Base-by-base conservation (phyloP, 192 early-diverging fungal genomes). In the Coemansia sp. region DNA sequence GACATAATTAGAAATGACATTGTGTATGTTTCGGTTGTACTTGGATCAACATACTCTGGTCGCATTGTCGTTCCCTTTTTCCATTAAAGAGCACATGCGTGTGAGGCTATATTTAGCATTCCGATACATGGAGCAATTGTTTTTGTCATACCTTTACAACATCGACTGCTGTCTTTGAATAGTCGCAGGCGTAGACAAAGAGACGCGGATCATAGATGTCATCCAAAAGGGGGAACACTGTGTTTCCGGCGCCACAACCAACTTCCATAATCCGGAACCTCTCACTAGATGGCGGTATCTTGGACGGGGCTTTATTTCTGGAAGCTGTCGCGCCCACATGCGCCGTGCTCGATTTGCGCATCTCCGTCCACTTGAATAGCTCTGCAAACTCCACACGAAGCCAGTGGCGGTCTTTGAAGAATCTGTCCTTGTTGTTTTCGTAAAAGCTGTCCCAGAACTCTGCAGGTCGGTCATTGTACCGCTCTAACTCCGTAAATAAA, bases 371-470 rank as follows among this genome's bases (percentile, higher is more conserved):
- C 36, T 73, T 60, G 52, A 88, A 88, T 30, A 99, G 79, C 75
- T 99, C 94, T 10, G 90, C 87, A 72, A 98, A 99, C 81, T 98
- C 96, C 11, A 95, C 61, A 29, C 87, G 84, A 20, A 95, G 84
- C 96, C 97, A 99, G 64, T 96, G 91, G 23, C 97, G 84, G 77
- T 99, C 95, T 70, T 98, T 98, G 77, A 98, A 99, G 79, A 99
- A 98, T 55, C 79, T 81, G 63, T 89, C 90, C 45, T 89, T 85
- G 53, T 92, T 92, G 68, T 84, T 89, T 34, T 83, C 61, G 77
- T 92, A 91, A 60, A 93, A 93, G 50, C 72, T 84, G 68, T 92
- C 81, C 88, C 90, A 93, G 75, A 78, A 89, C 36, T 63, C 54
- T 4, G 76, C 75, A 10, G 89, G 83, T 20, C 82, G 72, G 28